These are phyloP conservation scores for Yamadazyma taylorii DNA, from an alignment of 1,139 yeast species.

Conservation along the genomic window DNA sequence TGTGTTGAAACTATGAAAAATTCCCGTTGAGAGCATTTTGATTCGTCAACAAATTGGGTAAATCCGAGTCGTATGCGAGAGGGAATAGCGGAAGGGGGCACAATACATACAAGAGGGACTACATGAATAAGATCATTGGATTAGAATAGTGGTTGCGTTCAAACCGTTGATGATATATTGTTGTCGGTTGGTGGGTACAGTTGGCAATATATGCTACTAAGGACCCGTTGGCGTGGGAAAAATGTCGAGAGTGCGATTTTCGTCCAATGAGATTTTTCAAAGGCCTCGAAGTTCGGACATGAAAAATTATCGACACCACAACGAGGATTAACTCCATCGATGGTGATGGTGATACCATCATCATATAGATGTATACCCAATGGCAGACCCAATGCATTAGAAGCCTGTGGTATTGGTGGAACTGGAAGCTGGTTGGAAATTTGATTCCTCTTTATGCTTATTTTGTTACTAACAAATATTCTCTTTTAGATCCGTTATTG, in stretches of 20 bases:
- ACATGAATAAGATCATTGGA: too few relatives aligned
- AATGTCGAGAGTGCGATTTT: slow-evolving; percentile 7
- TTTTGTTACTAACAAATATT: slow-evolving; percentile 8
- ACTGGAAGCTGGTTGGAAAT: too few relatives aligned
- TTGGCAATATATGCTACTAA: too few relatives aligned
- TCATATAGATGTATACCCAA: slow-evolving; percentile 2
- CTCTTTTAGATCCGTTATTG: slow-evolving; percentile 90
- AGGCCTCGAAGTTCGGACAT: slow-evolving; percentile 10
- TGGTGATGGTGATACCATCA: slow-evolving; percentile 2
- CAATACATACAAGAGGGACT: too few relatives aligned
- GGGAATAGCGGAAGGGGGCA: too few relatives aligned
- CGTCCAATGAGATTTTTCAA: slow-evolving; percentile 36
- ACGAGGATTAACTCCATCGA: not conserved
- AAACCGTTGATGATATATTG: too few relatives aligned
- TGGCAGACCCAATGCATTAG: too few relatives aligned
- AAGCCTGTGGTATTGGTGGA: not conserved
- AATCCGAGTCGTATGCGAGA: too few relatives aligned
- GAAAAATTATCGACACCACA: slow-evolving; percentile 1
- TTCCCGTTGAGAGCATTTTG: not conserved
- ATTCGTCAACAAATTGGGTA: too few relatives aligned
- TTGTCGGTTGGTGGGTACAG: too few relatives aligned
- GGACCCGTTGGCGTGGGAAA: slow-evolving; percentile 1
- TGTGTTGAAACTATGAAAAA: not conserved
- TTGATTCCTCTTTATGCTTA: too few relatives aligned
- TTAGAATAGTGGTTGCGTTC: too few relatives aligned